Percentiles rank a stretch among this genome's conserved stretches.
phyloP scores from a whole-genome alignment of 2,329 filamentous ascomycete species.

The Ceratocystis diversiconidia region DNA sequence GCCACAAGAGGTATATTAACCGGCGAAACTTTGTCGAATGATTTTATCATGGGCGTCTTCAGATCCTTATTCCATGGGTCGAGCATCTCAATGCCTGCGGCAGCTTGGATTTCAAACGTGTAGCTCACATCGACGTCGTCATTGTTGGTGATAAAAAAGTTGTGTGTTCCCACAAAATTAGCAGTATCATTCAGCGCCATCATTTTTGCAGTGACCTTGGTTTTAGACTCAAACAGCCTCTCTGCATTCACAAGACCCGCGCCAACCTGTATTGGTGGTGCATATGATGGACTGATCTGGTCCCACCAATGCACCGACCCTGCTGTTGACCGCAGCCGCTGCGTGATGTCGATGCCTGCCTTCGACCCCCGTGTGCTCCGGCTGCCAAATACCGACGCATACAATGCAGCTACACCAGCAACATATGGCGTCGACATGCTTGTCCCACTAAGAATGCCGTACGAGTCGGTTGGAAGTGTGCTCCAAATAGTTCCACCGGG shows the following conservation, averaged over 20 bases:
- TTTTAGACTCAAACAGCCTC: slow-evolving; percentile 30
- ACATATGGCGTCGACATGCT: slow-evolving; percentile 43
- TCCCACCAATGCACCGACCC: slow-evolving; percentile 12
- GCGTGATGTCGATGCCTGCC: slow-evolving; percentile 12
- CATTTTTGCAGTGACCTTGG: slow-evolving; percentile 29
- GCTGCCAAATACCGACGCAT: slow-evolving; percentile 30
- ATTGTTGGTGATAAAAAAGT: slow-evolving; percentile 31
- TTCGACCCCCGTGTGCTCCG: slow-evolving; percentile 26
- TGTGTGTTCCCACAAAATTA: slow-evolving; percentile 27
- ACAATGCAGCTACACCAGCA: slow-evolving; percentile 36
- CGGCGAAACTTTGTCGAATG: slow-evolving; percentile 10
- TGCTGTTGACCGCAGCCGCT: slow-evolving; percentile 13
- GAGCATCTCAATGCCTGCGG: slow-evolving; percentile 12
- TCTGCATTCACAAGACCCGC: slow-evolving; percentile 35
- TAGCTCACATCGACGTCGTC: slow-evolving; percentile 30
- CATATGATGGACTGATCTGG: slow-evolving; percentile 22
- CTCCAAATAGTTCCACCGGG: slow-evolving; percentile 38
- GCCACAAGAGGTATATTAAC: slow-evolving; percentile 6
- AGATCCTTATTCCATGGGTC: slow-evolving; percentile 8
- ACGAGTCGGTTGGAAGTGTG: slow-evolving; percentile 32
- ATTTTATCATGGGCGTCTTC: slow-evolving; percentile 13
- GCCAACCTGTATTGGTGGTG: slow-evolving; percentile 27
- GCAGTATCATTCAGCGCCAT: slow-evolving; percentile 37
- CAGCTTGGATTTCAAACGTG: slow-evolving; percentile 28
- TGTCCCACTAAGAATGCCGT: slow-evolving; percentile 38